These are phyloP conservation scores for Cytospora mali DNA, from an alignment of 2,329 filamentous ascomycete genomes.

Conservation along the genomic window DNA sequence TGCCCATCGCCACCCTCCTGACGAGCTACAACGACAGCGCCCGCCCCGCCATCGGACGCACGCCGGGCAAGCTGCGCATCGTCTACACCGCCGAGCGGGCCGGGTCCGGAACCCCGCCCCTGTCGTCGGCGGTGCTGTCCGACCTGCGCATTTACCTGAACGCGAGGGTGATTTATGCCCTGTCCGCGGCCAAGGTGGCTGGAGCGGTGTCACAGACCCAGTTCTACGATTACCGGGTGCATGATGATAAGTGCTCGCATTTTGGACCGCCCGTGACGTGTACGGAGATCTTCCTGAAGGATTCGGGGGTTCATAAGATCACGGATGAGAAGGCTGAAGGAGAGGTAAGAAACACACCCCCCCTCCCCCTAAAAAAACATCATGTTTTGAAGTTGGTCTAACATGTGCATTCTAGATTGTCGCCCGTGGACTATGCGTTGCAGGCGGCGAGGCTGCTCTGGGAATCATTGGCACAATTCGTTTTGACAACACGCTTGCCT, in stretches of 20 bases:
- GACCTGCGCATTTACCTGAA: constrained; percentile 82
- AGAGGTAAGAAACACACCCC: constrained; percentile 60
- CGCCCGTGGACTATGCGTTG: constrained; percentile 73
- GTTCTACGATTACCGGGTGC: constrained; percentile 80
- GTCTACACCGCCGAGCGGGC: constrained; percentile 77
- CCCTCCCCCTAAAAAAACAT: too few species aligned
- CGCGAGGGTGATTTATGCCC: constrained; percentile 80
- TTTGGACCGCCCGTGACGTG: constrained; percentile 83
- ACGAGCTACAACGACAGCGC: constrained; percentile 63
- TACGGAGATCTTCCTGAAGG: constrained; percentile 75
- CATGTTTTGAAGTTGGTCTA: too few species aligned
- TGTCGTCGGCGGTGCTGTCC: constrained; percentile 72
- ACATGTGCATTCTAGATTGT: constrained; percentile 55
- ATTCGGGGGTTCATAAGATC: constrained; percentile 62
- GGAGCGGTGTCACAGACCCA: constrained; percentile 87
- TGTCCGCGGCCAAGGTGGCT: constrained; percentile 81
- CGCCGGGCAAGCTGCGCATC: constrained; percentile 75
- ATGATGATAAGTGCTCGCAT: constrained; percentile 55
- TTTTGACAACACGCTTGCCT: constrained; percentile 73
- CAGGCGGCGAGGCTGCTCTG: constrained; percentile 65
- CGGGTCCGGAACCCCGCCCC: constrained; percentile 61
- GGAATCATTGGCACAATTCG: constrained; percentile 67
- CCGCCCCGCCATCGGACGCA: constrained; percentile 60
- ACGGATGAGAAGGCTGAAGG: constrained; percentile 64
- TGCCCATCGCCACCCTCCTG: constrained; percentile 68